phyloP scores from a whole-genome alignment of 2,329 filamentous ascomycete species.

The Fusarium napiforme region DNA sequence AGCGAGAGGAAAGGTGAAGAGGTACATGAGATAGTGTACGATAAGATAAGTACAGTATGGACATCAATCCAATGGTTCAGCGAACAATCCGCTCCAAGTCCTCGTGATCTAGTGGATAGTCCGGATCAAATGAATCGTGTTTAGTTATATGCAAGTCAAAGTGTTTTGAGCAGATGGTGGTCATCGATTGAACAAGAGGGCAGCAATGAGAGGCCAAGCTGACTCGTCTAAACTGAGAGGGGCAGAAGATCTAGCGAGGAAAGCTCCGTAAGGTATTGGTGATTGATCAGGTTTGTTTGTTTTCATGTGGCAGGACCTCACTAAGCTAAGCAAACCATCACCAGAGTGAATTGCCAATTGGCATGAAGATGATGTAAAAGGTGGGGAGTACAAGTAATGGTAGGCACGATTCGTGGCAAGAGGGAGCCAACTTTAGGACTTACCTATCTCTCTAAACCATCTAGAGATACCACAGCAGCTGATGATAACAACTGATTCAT shows the following conservation, averaged over 20 bases:
- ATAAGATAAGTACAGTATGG: neutral
- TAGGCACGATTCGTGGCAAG: conserved; percentile 25
- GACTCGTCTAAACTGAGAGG: conserved; percentile 28
- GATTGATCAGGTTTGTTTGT: conserved; percentile 18
- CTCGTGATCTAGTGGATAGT: conserved; percentile 11
- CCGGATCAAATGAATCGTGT: conserved; percentile 19
- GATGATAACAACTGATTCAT: neutral
- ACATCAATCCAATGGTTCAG: neutral
- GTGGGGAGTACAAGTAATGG: conserved; percentile 8
- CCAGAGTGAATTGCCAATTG: conserved; percentile 29
- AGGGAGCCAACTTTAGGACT: conserved; percentile 11
- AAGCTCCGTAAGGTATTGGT: conserved; percentile 14
- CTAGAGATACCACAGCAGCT: neutral
- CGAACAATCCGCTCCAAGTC: neutral
- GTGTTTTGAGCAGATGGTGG: conserved; percentile 22
- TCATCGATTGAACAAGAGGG: conserved; percentile 29
- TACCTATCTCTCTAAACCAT: neutral
- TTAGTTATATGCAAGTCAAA: conserved; percentile 7
- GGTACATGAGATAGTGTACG: neutral
- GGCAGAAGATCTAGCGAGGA: conserved; percentile 7
- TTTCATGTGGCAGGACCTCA: conserved; percentile 11
- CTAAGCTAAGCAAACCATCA: neutral
- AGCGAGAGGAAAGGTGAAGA: neutral
- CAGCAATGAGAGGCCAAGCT: conserved; percentile 5
- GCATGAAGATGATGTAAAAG: conserved; percentile 36